These are phyloP conservation scores for Colletotrichum scovillei DNA, from an alignment of 2,329 filamentous ascomycete genomes.

Conservation along the genomic window DNA sequence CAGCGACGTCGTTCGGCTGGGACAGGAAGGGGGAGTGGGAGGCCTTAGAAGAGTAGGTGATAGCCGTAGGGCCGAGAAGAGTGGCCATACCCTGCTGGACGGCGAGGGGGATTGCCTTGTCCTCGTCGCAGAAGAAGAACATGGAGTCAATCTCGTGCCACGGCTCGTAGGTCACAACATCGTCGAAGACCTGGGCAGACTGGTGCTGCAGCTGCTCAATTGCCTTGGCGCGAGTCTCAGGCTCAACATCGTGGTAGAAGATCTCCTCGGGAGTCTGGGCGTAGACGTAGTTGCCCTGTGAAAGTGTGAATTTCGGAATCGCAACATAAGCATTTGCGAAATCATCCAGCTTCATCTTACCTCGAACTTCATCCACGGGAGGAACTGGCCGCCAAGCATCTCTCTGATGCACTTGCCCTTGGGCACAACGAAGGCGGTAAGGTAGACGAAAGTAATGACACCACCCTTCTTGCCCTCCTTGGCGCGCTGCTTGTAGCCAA, in stretches of 20 bases:
- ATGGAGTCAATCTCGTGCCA: slow-evolving; percentile 42
- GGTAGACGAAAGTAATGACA: slow-evolving; percentile 49
- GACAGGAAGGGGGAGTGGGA: slow-evolving; percentile 29
- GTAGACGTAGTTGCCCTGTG: slow-evolving; percentile 20
- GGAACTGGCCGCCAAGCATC: slow-evolving; percentile 38
- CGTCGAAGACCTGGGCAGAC: slow-evolving; percentile 35
- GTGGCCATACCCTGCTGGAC: slow-evolving; percentile 40
- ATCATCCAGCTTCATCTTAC: slow-evolving; percentile 25
- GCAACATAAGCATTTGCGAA: too few relatives aligned
- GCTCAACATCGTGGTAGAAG: slow-evolving; percentile 42
- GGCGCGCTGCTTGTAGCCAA: slow-evolving; percentile 47
- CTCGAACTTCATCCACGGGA: slow-evolving; percentile 43
- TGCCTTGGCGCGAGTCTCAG: slow-evolving; percentile 28
- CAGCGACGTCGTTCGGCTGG: background rate
- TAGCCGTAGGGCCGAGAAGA: slow-evolving; percentile 21
- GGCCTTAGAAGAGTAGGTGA: slow-evolving; percentile 17
- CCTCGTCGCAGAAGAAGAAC: slow-evolving; percentile 41
- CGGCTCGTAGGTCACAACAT: slow-evolving; percentile 40
- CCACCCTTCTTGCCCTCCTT: slow-evolving; percentile 49
- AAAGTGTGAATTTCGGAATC: slow-evolving; percentile 15
- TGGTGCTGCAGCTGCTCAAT: slow-evolving; percentile 29
- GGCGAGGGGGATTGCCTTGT: slow-evolving; percentile 38
- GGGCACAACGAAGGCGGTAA: slow-evolving; percentile 47
- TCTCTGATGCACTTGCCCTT: slow-evolving; percentile 39
- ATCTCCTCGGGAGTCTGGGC: slow-evolving; percentile 27